These are phyloP conservation scores for Rhodomyrtus psidioides DNA, from an alignment of 441 rosid species.

Conservation along the genomic window DNA sequence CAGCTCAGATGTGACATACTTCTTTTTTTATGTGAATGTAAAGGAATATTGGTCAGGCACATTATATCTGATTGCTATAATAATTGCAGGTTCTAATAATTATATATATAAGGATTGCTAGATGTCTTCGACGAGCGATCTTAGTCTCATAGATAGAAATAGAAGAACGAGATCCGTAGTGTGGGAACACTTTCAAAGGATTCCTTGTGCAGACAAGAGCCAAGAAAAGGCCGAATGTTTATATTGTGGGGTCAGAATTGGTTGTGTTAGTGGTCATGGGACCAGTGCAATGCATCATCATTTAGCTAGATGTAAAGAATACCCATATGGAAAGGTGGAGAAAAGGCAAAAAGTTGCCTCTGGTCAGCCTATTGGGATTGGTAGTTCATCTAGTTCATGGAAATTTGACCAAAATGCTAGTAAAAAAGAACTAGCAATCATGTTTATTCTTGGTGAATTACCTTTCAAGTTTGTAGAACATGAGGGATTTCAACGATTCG, in stretches of 20 bases:
- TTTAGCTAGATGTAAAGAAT: neutral
- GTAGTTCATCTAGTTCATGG: neutral
- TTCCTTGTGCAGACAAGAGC: neutral
- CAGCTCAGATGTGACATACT: neutral
- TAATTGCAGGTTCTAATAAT: neutral
- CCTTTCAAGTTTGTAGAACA: neutral
- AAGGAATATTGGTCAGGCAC: neutral
- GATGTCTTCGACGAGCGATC: neutral
- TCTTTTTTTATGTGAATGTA: neutral
- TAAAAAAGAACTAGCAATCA: neutral
- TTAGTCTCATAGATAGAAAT: neutral
- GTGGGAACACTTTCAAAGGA: neutral
- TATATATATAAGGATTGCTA: neutral
- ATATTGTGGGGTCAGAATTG: neutral
- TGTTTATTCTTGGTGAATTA: neutral
- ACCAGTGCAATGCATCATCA: neutral
- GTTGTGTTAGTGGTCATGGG: neutral
- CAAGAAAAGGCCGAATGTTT: neutral
- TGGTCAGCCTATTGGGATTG: neutral
- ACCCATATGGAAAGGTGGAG: neutral
- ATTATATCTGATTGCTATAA: neutral
- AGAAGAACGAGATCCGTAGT: neutral
- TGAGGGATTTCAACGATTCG: neutral
- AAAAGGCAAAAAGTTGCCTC: neutral
- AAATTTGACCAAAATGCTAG: neutral